These are phyloP conservation scores for Aspergillus novoparasiticus DNA, from an alignment of 2,329 filamentous ascomycete species.

Conservation along the genomic window DNA sequence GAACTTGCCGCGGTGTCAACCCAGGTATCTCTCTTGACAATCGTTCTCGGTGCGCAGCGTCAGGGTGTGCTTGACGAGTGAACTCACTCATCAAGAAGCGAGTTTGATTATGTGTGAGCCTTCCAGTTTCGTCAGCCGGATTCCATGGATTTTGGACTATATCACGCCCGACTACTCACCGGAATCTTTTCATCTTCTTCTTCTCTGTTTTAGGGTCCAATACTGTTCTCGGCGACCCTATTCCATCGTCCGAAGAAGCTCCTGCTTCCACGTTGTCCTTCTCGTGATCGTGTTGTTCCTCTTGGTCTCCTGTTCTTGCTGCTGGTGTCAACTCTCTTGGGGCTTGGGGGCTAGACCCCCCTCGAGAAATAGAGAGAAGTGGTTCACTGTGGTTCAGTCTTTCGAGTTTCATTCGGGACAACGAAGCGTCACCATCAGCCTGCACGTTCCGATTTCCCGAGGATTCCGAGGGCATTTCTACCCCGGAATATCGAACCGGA, in stretches of 20 bases:
- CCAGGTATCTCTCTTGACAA: constrained; percentile 89
- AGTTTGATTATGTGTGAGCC: constrained; percentile 95
- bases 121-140: constrained; percentile 38
- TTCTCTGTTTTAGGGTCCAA: constrained; percentile 36
- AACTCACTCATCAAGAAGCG: constrained; percentile 97
- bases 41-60: constrained; percentile 85
- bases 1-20: constrained; percentile 86
- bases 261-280: constrained; percentile 20
- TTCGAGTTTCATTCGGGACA: constrained; percentile 30
- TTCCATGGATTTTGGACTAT: neutral
- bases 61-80: constrained; percentile 88
- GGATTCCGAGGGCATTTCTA: constrained; percentile 22
- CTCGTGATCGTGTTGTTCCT: constrained; percentile 22
- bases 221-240: constrained; percentile 27
- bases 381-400: constrained; percentile 27
- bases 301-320: constrained; percentile 9
- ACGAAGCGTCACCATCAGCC: constrained; percentile 19
- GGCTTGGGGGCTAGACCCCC: constrained; percentile 18
- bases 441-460: constrained; percentile 19
- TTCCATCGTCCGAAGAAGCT: constrained; percentile 33
- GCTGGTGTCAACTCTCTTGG: constrained; percentile 16
- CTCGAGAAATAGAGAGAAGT: constrained; percentile 19
- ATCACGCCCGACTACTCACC: constrained; percentile 30
- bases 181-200: constrained; percentile 49
- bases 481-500: constrained; percentile 19